Percentiles rank a stretch among this genome's conserved stretches.
Evolutionary conservation across 2,329 filamentous ascomycete species (phyloP).

Genomic region (Cryphonectria carpinicola): DNA sequence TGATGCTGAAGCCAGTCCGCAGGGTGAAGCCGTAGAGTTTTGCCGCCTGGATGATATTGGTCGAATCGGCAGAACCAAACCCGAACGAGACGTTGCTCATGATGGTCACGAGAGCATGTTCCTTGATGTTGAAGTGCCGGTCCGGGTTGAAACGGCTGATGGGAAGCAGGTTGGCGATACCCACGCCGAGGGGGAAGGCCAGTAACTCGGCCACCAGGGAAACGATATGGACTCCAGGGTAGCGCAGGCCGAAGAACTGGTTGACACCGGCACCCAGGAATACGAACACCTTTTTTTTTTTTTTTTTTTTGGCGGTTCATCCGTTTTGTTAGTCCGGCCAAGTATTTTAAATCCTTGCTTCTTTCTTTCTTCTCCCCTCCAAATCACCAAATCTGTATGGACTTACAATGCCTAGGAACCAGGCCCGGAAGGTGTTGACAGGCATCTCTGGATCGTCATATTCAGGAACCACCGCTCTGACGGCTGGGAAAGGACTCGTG

Average conservation of each 20-base stretch:
- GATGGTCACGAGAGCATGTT: constrained; percentile 50
- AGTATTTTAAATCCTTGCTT: background rate
- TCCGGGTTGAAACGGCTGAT: constrained; percentile 46
- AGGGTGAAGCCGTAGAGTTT: constrained; percentile 47
- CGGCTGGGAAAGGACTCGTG: constrained; percentile 38
- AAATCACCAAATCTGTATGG: background rate
- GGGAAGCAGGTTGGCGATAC: constrained; percentile 44
- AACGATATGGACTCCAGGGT: constrained; percentile 49
- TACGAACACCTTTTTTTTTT: constrained; percentile 43
- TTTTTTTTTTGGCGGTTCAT: constrained; percentile 27
- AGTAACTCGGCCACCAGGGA: constrained; percentile 50
- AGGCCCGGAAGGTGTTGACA: constrained; percentile 50
- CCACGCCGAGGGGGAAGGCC: constrained; percentile 47
- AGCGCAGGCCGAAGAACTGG: constrained; percentile 51
- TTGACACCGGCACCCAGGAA: constrained; percentile 51
- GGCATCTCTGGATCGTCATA: constrained; percentile 40
- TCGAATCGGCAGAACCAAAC: constrained; percentile 48
- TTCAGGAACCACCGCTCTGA: constrained; percentile 40
- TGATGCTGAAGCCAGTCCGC: constrained; percentile 42
- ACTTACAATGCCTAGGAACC: constrained; percentile 47
- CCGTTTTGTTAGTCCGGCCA: background rate
- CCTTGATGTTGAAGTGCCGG: constrained; percentile 50
- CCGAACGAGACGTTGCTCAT: constrained; percentile 55
- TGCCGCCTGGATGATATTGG: constrained; percentile 50
- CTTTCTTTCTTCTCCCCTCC: background rate